Conservation (phyloP, 805 yeast species). For the Ogataea ramenticola region DNA sequence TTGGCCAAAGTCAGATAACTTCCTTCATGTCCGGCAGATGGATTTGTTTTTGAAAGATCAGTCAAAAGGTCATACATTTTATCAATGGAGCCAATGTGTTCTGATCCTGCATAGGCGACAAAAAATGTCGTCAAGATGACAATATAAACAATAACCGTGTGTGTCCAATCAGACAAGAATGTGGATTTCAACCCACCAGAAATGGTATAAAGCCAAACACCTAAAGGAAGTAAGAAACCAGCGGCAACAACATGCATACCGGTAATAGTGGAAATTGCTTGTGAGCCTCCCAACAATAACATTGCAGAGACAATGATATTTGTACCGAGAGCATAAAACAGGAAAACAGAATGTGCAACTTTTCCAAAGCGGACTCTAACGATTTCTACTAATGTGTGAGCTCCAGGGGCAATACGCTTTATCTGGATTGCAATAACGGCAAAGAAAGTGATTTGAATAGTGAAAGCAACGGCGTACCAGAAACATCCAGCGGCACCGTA, state of each 20-base stretch:
- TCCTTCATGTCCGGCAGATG: slow-evolving; percentile 19
- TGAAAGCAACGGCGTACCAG: slow-evolving; percentile 30
- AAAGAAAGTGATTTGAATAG: slow-evolving; percentile 31
- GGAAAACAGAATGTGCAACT: slow-evolving; percentile 27
- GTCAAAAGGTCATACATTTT: slow-evolving; percentile 34
- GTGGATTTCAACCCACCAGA: slow-evolving; percentile 50
- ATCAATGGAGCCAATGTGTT: slow-evolving; percentile 37
- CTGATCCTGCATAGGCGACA: slow-evolving; percentile 28
- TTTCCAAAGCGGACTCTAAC: slow-evolving; percentile 32
- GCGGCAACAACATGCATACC: slow-evolving; percentile 43
- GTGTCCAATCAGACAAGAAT: slow-evolving; percentile 46
- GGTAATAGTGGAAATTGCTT: slow-evolving; percentile 31
- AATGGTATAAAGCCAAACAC: slow-evolving; percentile 40
- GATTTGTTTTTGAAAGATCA: slow-evolving; percentile 25
- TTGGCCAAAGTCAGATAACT: slow-evolving; percentile 24
- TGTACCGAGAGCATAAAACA: slow-evolving; percentile 29
- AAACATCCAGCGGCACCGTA: slow-evolving; percentile 37
- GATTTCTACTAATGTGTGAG: slow-evolving; percentile 36
- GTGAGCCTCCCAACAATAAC: slow-evolving; percentile 36
- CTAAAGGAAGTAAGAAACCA: slow-evolving; percentile 36
- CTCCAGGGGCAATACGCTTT: slow-evolving; percentile 33
- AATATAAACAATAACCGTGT: slow-evolving; percentile 30
- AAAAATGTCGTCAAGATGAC: slow-evolving; percentile 26
- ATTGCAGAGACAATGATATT: slow-evolving; percentile 29
- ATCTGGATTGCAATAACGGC: slow-evolving; percentile 31